These are phyloP conservation scores for Pyricularia grisea DNA, from an alignment of 2,329 filamentous ascomycete species.

Conservation along the genomic window DNA sequence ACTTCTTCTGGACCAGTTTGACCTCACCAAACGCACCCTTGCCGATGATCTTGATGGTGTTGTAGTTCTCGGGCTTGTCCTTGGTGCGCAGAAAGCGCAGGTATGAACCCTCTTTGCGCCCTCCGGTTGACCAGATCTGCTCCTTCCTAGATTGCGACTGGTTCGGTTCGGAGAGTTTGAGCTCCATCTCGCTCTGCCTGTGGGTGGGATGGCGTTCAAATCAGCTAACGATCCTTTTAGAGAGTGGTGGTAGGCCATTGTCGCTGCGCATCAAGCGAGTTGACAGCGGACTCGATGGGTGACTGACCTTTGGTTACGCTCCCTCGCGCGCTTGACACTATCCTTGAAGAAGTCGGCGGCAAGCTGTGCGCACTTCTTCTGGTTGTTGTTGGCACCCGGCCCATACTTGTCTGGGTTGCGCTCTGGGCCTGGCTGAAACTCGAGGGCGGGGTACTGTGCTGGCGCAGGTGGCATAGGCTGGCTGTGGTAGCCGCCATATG, in stretches of 20 bases:
- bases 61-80: constrained; percentile 90
- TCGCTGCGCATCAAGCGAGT: background rate
- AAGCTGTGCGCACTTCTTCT: constrained; percentile 59
- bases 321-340: constrained; percentile 89
- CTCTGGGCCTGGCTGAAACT: constrained; percentile 72
- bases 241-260: background rate
- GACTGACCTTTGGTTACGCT: constrained; percentile 80
- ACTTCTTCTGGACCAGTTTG: constrained; percentile 92
- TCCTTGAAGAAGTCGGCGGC: constrained; percentile 96
- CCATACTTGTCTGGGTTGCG: constrained; percentile 77
- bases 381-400: constrained; percentile 55
- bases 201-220: background rate
- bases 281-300: background rate
- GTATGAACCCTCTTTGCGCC: constrained; percentile 85
- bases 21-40: constrained; percentile 99
- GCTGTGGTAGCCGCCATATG: constrained; percentile 58
- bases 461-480: constrained; percentile 56
- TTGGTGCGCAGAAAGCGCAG: constrained; percentile 89
- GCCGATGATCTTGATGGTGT: constrained; percentile 94
- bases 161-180: constrained; percentile 68
- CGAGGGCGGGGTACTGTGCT: constrained; percentile 45
- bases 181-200: constrained; percentile 88
- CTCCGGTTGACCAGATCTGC: constrained; percentile 75
- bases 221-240: background rate
- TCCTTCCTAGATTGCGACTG: constrained; percentile 69